phyloP scores from a whole-genome alignment of 805 yeast genomes.

The Candida silvicultrix region DNA sequence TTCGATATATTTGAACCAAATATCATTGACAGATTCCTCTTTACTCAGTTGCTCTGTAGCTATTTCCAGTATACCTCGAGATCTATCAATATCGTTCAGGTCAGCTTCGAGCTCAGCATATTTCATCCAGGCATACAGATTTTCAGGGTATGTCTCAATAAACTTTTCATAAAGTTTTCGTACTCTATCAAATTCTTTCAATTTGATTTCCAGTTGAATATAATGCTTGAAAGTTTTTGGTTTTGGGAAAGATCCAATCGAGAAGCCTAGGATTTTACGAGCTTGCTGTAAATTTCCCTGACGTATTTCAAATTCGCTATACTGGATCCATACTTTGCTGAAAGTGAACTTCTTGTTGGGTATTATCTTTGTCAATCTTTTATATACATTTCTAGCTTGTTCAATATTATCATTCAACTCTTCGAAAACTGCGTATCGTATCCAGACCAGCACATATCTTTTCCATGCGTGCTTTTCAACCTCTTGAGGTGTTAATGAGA shows the following conservation, averaged over 20 bases:
- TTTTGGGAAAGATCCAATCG: conserved; percentile 65
- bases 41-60: conserved; percentile 29
- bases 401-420: conserved; percentile 46
- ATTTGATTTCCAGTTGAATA: conserved; percentile 54
- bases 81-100: conserved; percentile 64
- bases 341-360: conserved; percentile 60
- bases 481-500: conserved; percentile 31
- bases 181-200: conserved; percentile 79
- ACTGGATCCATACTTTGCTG: conserved; percentile 67
- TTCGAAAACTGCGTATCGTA: conserved; percentile 53
- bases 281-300: conserved; percentile 44
- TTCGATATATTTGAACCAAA: conserved; percentile 42
- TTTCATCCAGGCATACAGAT: conserved; percentile 46
- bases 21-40: conserved; percentile 14
- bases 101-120: conserved; percentile 65
- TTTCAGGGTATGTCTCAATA: conserved; percentile 40
- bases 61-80: conserved; percentile 54
- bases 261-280: conserved; percentile 63
- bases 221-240: conserved; percentile 54
- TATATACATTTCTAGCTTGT: conserved; percentile 45
- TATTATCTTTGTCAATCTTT: conserved; percentile 37
- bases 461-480: conserved; percentile 48
- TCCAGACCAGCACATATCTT: conserved; percentile 65
- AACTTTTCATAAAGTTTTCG: conserved; percentile 65
- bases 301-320: conserved; percentile 69